These are phyloP conservation scores for Marchantia polymorpha DNA, from an alignment of 225 moss, liverwort and hornwort species.

Conservation along the genomic window DNA sequence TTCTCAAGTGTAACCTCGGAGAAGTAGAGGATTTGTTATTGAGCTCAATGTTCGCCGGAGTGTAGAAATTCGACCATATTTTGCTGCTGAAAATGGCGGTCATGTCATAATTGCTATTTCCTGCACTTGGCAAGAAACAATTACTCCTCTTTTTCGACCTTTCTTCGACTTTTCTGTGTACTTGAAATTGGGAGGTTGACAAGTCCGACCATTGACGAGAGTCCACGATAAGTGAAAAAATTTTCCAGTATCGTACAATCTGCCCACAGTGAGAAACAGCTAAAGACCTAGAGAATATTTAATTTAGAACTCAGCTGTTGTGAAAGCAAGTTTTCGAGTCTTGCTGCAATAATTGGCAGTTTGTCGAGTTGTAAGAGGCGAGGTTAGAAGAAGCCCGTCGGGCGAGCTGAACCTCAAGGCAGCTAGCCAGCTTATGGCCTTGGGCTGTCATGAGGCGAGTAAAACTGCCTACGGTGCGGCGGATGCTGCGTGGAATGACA, in stretches of 20 bases:
- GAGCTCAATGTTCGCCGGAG: neutral
- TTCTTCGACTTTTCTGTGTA: neutral
- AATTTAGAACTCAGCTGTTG: neutral
- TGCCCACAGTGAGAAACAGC: neutral
- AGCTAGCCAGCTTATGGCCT: conserved; percentile 74
- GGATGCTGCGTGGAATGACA: conserved; percentile 95
- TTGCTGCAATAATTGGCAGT: neutral
- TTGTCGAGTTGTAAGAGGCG: neutral
- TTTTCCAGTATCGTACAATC: neutral
- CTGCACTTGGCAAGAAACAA: neutral
- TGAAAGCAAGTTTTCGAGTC: neutral
- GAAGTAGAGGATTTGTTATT: neutral
- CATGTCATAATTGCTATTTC: neutral
- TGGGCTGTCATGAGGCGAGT: conserved; percentile 72
- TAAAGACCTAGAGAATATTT: too few species aligned
- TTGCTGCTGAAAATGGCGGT: neutral
- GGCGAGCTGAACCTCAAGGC: neutral
- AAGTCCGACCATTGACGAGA: too few species aligned
- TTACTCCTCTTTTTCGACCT: neutral
- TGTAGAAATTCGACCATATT: neutral
- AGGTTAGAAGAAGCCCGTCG: neutral
- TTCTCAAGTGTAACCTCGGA: neutral
- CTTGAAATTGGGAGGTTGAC: too few species aligned
- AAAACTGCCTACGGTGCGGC: conserved; percentile 86
- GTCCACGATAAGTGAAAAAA: too few species aligned